Evolutionary conservation across 2,329 filamentous ascomycete species (phyloP).

Genomic region (Colletotrichum costaricense): DNA sequence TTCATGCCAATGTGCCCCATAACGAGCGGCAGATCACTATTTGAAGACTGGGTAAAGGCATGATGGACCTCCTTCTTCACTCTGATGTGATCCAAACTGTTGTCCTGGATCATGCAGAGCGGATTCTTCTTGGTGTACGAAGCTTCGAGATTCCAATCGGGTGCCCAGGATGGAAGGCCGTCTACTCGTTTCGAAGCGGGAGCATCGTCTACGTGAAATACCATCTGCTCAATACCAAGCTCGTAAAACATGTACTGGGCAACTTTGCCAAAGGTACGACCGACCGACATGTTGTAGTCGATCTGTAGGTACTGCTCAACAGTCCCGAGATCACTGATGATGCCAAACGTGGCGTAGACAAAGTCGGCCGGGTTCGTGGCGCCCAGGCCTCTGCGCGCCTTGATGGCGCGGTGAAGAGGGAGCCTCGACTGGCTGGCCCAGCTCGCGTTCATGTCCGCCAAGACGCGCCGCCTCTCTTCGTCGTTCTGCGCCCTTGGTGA

Average conservation of each 20-base stretch:
- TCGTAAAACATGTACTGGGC: conserved; percentile 7
- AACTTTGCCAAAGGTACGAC: neutral
- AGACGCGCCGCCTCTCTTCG: neutral
- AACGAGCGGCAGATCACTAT: neutral
- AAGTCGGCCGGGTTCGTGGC: conserved; percentile 15
- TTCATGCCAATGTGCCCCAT: conserved; percentile 6
- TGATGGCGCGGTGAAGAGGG: neutral
- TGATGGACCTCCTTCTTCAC: neutral
- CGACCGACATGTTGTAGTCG: neutral
- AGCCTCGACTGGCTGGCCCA: neutral
- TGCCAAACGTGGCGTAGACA: conserved; percentile 11
- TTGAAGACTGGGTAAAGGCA: neutral
- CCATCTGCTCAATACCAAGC: neutral
- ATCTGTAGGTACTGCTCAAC: neutral
- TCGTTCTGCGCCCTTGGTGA: neutral
- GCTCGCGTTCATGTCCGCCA: conserved; percentile 10
- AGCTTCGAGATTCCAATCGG: conserved; percentile 8
- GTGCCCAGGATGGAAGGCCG: conserved; percentile 8
- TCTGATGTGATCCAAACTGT: neutral
- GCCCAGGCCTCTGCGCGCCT: neutral
- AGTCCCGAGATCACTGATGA: neutral
- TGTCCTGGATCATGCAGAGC: neutral
- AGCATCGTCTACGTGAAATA: neutral
- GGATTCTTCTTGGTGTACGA: neutral
- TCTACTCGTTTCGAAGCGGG: neutral